Evolutionary conservation across 805 yeast genomes (phyloP), one percentile per base, ranked within the genome.

Genomic region (Candida endomychidarum): DNA sequence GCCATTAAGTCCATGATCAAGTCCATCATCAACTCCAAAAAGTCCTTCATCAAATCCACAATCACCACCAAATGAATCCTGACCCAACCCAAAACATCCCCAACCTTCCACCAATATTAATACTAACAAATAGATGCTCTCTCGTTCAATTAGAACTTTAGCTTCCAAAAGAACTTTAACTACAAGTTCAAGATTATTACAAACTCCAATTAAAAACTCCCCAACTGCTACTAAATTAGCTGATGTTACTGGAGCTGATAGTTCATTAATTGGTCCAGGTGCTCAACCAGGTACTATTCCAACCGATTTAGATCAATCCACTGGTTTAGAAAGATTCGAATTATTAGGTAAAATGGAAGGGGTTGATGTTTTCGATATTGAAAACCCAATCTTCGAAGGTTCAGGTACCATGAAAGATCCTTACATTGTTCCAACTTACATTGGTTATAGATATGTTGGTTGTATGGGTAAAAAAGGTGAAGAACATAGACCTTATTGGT

Each of bases 301-400:
- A 65, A 81, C 96, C 46, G 96, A 90, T 67, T 63, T 86, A 52
- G 96, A 93, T 59, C 98, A 91, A 75, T 89, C 97, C 57, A 93
- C 99, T 37, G 99, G 99, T 85, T 75, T 91, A 61, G 98, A 86
- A 71, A 89, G 99, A 81, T 77, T 90, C 53, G 99, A 93, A 77
- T 66, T 86, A 54, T 79, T 93, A 58, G 97, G 95, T 73, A 86
- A 88, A 70, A 72, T 86, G 63, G 96, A 90, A 69, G 99, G 99
- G 78, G 78, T 91, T 52, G 97, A 93, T 57, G 77, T 93, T 49
- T 86, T 86, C 69, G 98, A 93, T 75, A 74, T 80, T 60, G 84
- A 83, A 65, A 93, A 95, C 53, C 80, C 93, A 60, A 87, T 87
- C 49, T 68, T 89, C 50, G 83, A 88, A 58, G 90, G 97, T 72